A percentile compares a stretch with the other conserved stretches of the same genome.
Evolutionary conservation across 2,329 filamentous ascomycete genomes (phyloP).

Genomic region (Thelonectria blattea): DNA sequence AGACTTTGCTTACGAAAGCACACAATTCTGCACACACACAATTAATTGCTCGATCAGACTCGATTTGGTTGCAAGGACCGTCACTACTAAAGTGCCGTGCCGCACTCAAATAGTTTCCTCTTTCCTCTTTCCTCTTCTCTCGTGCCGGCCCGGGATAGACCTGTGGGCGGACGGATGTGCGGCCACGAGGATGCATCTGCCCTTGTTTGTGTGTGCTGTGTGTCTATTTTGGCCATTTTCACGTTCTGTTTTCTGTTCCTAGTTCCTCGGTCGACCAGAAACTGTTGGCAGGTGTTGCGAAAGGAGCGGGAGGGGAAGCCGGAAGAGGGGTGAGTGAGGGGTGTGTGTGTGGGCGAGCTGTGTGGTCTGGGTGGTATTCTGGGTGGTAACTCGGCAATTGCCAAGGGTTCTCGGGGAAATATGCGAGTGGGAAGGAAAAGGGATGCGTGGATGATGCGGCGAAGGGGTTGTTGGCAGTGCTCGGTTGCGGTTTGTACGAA

Average conservation of each 20-base stretch:
- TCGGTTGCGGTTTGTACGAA: background rate
- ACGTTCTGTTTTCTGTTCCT: background rate
- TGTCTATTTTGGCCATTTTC: background rate
- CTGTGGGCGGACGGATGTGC: slow-evolving; percentile 4
- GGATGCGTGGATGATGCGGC: too few species aligned
- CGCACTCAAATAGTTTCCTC: background rate
- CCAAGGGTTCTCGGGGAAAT: background rate
- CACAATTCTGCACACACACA: too few species aligned
- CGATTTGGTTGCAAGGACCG: background rate
- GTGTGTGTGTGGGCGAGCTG: background rate
- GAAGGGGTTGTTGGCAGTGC: background rate
- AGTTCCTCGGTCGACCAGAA: background rate
- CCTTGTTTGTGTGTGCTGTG: background rate
- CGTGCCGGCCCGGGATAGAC: background rate
- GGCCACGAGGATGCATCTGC: background rate
- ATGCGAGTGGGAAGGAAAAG: background rate
- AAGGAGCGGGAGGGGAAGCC: background rate
- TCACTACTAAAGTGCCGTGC: background rate
- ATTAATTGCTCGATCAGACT: too few species aligned
- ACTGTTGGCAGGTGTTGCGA: background rate
- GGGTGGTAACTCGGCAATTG: background rate
- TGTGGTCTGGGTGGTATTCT: background rate
- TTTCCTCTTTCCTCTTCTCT: slow-evolving; percentile 20
- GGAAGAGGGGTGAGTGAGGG: too few species aligned
- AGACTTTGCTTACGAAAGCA: too few species aligned